Base-by-base conservation (phyloP, 106 monocot species). In the Platanthera guangdongensis region DNA sequence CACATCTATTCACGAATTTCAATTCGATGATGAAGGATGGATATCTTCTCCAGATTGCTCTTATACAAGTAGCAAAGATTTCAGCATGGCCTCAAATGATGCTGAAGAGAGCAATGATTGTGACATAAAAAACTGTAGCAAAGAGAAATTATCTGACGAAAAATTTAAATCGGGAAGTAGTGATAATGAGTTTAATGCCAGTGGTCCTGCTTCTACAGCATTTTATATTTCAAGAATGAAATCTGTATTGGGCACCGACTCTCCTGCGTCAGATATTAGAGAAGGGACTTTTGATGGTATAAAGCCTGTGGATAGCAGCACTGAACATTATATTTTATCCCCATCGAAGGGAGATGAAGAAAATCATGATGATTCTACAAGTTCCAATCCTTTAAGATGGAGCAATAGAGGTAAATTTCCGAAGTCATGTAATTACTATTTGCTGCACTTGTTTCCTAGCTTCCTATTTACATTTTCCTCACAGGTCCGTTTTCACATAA, bases 41-140 rank as follows among this genome's bases (percentile, higher is more conserved):
- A 89, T 94, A 13, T 99, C 94, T 80, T 94, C 99, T 81, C 94
- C 88, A 30, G 77, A 81, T 46, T 75, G 72, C 78, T 82, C 88
- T 55, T 92, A 85, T 77, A 90, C 87, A 55, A 94, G 94, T 75
- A 94, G 88, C 72, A 51, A 78, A 62, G 84, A 68, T 71, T 94
- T 85, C 59, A 82, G 65, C 67, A 50, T 75, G 15, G 69, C 49
- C 39, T 86, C 81, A 48, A 80, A n/a, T 64, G 83, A 83, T 76
- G 7, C n/a, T 72, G 72, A 55, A 54, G 81, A 82, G 53, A 80
- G 80, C 51, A 30, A 49, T 82, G 69, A 28, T 47, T 57, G 21
- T 73, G 85, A 76, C 5, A 32, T 21, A 71, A 52, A 70, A 47
- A 82, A 12, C 55, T 47, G 62, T 74, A 55, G 51, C 48, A 22